These are phyloP conservation scores for Quillaja saponaria DNA, from an alignment of 306 rosid genomes.

Conservation along the genomic window DNA sequence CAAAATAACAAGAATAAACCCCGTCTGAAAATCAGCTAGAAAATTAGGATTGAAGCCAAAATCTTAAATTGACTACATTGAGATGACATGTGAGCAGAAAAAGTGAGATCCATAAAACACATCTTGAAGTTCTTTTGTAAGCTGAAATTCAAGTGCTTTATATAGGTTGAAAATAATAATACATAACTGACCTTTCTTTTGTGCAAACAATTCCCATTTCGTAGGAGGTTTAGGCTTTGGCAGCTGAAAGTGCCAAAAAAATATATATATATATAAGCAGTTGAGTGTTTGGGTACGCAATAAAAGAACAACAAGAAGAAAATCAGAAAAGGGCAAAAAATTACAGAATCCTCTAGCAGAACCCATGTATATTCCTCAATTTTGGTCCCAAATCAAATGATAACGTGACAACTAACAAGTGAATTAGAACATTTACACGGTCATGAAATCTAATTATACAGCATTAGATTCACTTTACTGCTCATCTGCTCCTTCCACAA, in stretches of 20 bases:
- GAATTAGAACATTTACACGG: too few species aligned
- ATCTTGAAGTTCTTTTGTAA: background rate
- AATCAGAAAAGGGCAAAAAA: too few species aligned
- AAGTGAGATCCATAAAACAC: background rate
- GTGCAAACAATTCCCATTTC: conserved; percentile 84
- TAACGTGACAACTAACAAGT: too few species aligned
- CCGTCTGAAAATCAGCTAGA: background rate
- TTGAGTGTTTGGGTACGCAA: background rate
- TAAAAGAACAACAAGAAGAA: background rate
- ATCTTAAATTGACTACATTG: background rate
- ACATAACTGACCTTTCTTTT: conserved; percentile 66
- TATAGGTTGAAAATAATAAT: background rate
- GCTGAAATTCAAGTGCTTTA: background rate
- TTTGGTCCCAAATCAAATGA: too few species aligned
- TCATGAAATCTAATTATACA: too few species aligned
- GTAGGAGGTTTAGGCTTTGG: conserved; percentile 89
- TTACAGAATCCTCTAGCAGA: too few species aligned
- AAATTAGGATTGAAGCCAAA: conserved; percentile 9
- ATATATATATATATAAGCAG: background rate
- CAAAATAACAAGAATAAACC: background rate
- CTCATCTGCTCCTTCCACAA: too few species aligned
- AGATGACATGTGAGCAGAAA: background rate
- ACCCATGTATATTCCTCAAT: too few species aligned
- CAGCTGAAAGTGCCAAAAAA: conserved; percentile 47
- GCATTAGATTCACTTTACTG: too few species aligned